Base-by-base conservation (phyloP, 1,139 yeast species). In the Pneumocystis canis region DNA sequence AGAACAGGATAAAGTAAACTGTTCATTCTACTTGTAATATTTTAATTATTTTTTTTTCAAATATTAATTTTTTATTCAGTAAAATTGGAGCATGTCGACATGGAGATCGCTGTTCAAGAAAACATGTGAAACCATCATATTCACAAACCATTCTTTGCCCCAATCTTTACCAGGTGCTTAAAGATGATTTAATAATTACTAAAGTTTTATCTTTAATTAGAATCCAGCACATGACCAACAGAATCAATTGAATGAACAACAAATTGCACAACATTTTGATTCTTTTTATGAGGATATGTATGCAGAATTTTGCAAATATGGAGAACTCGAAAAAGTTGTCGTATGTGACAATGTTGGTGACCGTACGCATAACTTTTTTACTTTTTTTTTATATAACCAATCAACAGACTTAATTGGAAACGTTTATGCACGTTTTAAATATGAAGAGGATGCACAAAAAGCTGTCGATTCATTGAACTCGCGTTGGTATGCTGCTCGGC, bases 61-160 rank as follows among this genome's bases (percentile, higher is more conserved):
- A n/a, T 56, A 63, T 70, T 69, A 69, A 81, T 68, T 76, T 80
- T 58, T 90, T 90, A 73, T 90, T 85, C 73, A 79, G 80, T 67
- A 87, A 85, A 72, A 87, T 89, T 57, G 97, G 97, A 1, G 95
- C 96, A 0, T 90, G 97, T 71, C 79, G 97, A 65, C 97, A 90
- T 72, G 97, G 97, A 1, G 92, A 85, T 66, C 85, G 84, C 69
- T 90, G 97, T 71, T 84, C 92, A 14, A 78, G 94, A 69, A 80
- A 79, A 64, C 97, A 90, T 71, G 77, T 81, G 56, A 80, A 81
- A 68, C 96, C 97, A 0, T 74, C 78, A n/a, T 74, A 77, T 58
- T 85, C 95, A 0, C 79, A 78, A 65, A 85, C 92, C 0, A 78
- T 89, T 2, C 76, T 87, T 58, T 77, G 88, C 65, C 79, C 85